These are phyloP conservation scores for Tuctoria greenei DNA, from an alignment of 176 grass and related monocot genomes.

Conservation along the genomic window DNA sequence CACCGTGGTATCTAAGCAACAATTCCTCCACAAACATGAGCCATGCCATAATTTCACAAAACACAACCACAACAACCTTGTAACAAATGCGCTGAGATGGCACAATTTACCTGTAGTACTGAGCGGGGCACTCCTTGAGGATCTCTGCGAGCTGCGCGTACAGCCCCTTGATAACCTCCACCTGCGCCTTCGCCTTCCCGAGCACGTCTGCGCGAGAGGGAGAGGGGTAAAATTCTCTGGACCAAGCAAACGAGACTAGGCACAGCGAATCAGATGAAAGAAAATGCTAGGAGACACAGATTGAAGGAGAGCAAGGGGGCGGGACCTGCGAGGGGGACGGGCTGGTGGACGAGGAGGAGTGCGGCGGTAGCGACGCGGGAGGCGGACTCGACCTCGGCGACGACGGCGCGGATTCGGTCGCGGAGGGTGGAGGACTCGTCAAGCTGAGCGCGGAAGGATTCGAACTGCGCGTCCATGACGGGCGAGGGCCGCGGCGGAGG, in stretches of 20 bases:
- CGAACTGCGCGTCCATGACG: slow-evolving; percentile 85
- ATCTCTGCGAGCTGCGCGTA: slow-evolving; percentile 63
- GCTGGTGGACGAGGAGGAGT: slow-evolving; percentile 87
- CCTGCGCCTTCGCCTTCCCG: slow-evolving; percentile 75
- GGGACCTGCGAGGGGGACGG: slow-evolving; percentile 58
- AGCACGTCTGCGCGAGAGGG: slow-evolving; percentile 60
- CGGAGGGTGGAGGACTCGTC: slow-evolving; percentile 69
- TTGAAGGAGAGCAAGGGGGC: not conserved
- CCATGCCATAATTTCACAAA: slow-evolving; percentile 13
- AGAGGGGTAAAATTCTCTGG: not conserved
- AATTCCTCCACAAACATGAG: slow-evolving; percentile 29
- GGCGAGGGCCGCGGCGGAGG: slow-evolving; percentile 25
- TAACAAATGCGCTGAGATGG: not conserved
- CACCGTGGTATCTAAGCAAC: slow-evolving; percentile 68
- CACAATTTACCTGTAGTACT: slow-evolving; percentile 73
- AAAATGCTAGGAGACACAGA: slow-evolving; percentile 17
- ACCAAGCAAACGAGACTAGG: not conserved
- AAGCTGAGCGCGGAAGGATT: slow-evolving; percentile 73
- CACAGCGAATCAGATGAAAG: not conserved
- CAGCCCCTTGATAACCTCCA: slow-evolving; percentile 67
- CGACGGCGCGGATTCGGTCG: slow-evolving; percentile 65
- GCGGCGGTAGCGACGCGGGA: slow-evolving; percentile 64
- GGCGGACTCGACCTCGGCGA: slow-evolving; percentile 74
- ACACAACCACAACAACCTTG: not conserved
- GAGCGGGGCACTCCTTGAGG: slow-evolving; percentile 72